phyloP scores from a whole-genome alignment of 1,139 yeast species.

The Suhomyces maxii region DNA sequence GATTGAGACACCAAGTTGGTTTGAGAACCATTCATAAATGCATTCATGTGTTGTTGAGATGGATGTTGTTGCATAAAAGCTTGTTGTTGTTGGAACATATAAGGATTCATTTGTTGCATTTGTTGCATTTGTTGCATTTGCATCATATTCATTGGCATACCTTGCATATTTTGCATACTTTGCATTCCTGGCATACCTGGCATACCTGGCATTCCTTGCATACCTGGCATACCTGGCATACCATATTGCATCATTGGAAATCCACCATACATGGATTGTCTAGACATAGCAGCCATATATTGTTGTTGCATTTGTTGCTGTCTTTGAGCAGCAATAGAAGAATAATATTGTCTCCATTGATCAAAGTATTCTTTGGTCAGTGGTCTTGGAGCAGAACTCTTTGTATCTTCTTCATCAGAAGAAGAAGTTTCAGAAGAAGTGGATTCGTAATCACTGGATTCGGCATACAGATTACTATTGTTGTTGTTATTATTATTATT shows the following conservation, averaged over 20 bases:
- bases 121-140: slow-evolving; percentile 13
- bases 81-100: slow-evolving; percentile 13
- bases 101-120: slow-evolving; percentile 15
- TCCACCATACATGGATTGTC: slow-evolving; percentile 15
- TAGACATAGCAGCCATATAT: slow-evolving; percentile 12
- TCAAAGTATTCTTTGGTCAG: slow-evolving; percentile 25
- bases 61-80: slow-evolving; percentile 4
- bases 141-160: slow-evolving; percentile 3
- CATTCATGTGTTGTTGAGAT: slow-evolving; percentile 9
- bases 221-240: slow-evolving; percentile 7
- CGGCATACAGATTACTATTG: slow-evolving; percentile 7
- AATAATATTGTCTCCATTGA: slow-evolving; percentile 33
- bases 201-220: slow-evolving; percentile 7
- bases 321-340: slow-evolving; percentile 26
- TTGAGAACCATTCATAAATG: slow-evolving; percentile 9
- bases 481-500: too few species aligned
- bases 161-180: slow-evolving; percentile 9
- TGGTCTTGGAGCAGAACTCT: slow-evolving; percentile 8
- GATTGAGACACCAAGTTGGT: slow-evolving; percentile 7
- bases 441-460: slow-evolving; percentile 16
- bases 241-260: slow-evolving; percentile 11
- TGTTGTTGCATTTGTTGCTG: slow-evolving; percentile 19
- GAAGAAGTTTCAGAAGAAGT: slow-evolving; percentile 11
- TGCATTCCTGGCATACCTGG: slow-evolving; percentile 3
- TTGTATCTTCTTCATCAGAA: slow-evolving; percentile 20